These are phyloP conservation scores for Saccharomycopsis schoenii DNA, from an alignment of 805 yeast species.

Conservation along the genomic window DNA sequence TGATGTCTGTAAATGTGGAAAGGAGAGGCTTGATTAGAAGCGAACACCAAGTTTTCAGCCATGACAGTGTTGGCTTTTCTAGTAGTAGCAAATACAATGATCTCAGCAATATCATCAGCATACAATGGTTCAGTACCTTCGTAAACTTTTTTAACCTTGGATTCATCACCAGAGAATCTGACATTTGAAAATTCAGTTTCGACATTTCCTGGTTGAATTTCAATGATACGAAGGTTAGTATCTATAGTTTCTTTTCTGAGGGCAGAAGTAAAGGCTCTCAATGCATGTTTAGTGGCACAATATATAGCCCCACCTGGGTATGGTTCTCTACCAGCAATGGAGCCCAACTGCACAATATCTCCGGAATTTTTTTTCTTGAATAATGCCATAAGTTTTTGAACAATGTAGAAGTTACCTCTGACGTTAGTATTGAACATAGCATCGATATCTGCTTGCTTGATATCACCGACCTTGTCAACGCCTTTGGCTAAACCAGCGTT, in stretches of 20 bases:
- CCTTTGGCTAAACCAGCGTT: conserved; percentile 46
- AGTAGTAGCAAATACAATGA: conserved; percentile 55
- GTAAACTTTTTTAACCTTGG: conserved; percentile 46
- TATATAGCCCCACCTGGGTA: conserved; percentile 66
- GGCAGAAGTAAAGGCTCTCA: conserved; percentile 46
- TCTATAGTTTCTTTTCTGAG: conserved; percentile 65
- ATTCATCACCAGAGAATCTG: conserved; percentile 48
- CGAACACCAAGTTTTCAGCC: conserved; percentile 76
- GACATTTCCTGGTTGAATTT: conserved; percentile 61
- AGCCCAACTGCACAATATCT: conserved; percentile 56
- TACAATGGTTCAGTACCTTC: conserved; percentile 40
- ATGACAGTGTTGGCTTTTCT: conserved; percentile 64
- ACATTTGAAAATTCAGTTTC: conserved; percentile 58
- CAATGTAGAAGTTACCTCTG: conserved; percentile 35
- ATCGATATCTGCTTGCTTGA: conserved; percentile 29
- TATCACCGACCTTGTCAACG: conserved; percentile 33
- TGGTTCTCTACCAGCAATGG: conserved; percentile 63
- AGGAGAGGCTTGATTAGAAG: conserved; percentile 64
- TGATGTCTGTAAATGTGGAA: conserved; percentile 15
- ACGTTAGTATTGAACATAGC: conserved; percentile 40
- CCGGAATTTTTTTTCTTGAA: conserved; percentile 35
- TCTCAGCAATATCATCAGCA: conserved; percentile 68
- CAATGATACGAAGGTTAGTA: conserved; percentile 58
- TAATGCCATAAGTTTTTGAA: conserved; percentile 35
- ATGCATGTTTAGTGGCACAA: conserved; percentile 60